These are phyloP conservation scores for Lachancea sp. DNA, from an alignment of 805 yeast species.

Conservation along the genomic window DNA sequence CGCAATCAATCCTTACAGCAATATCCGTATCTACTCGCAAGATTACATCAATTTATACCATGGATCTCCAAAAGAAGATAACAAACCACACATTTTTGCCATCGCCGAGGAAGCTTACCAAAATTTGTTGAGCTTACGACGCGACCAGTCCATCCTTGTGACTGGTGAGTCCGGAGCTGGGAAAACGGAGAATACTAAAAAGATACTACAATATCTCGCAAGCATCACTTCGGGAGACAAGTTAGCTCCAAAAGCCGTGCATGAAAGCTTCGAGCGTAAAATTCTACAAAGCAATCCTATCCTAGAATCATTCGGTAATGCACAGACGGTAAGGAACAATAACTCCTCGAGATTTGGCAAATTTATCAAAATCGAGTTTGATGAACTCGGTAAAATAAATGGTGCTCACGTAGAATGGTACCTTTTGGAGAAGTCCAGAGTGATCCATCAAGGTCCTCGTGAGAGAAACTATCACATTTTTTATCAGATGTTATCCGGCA, in stretches of 20 bases:
- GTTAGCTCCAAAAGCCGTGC: slow-evolving; percentile 12
- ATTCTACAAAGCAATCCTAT: slow-evolving; percentile 93
- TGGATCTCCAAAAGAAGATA: slow-evolving; percentile 38
- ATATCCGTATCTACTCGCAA: slow-evolving; percentile 61
- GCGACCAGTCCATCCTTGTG: slow-evolving; percentile 87
- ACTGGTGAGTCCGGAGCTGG: slow-evolving; percentile 99
- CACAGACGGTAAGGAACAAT: slow-evolving; percentile 88
- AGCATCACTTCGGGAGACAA: slow-evolving; percentile 49
- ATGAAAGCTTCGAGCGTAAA: slow-evolving; percentile 63
- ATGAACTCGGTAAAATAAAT: slow-evolving; percentile 52
- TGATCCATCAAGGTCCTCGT: slow-evolving; percentile 60
- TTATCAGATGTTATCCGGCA: slow-evolving; percentile 76
- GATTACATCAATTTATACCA: slow-evolving; percentile 54
- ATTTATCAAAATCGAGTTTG: slow-evolving; percentile 81
- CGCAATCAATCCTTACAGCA: slow-evolving; percentile 87
- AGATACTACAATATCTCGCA: slow-evolving; percentile 85
- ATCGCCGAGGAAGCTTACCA: slow-evolving; percentile 82
- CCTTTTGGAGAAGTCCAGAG: slow-evolving; percentile 87
- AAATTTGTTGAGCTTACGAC: slow-evolving; percentile 57
- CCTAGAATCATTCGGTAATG: slow-evolving; percentile 92
- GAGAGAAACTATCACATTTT: slow-evolving; percentile 94
- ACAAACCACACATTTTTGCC: slow-evolving; percentile 85
- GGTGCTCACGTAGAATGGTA: slow-evolving; percentile 97
- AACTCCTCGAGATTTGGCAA: slow-evolving; percentile 97
- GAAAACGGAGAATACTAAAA: slow-evolving; percentile 94